phyloP scores from a whole-genome alignment of 345 rosid species.

The Eucalyptus grandis region DNA sequence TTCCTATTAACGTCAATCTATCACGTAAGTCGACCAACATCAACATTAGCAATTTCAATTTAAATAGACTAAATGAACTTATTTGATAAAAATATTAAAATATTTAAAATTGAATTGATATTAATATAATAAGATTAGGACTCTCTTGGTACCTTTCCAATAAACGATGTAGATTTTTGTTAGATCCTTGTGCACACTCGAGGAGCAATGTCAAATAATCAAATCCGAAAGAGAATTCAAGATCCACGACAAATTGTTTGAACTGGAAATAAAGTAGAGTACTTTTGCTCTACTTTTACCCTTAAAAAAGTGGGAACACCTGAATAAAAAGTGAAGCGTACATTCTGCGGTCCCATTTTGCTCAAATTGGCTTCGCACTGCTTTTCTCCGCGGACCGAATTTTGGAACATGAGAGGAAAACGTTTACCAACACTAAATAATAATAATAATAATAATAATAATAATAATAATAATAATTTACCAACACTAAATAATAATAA shows the following conservation, averaged over 20 bases:
- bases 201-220: background rate
- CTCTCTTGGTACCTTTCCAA: no score
- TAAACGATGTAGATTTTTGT: no score
- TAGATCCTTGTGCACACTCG: no score
- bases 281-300: background rate
- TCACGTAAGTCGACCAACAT: fast-evolving
- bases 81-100: no score
- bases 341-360: background rate
- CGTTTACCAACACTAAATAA: no score
- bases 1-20: fast-evolving
- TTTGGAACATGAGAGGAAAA: no score
- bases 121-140: no score
- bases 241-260: background rate
- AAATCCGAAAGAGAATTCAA: background rate
- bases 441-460: no score
- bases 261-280: background rate
- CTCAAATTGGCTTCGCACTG: background rate
- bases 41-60: fast-evolving
- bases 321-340: background rate
- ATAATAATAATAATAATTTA: no score
- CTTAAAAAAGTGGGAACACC: background rate
- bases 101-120: no score
- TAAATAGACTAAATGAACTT: no score
- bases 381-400: background rate
- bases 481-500: no score